Percentiles rank a stretch among this genome's conserved stretches.
Conservation (phyloP, 768 basidiomycete species). For the Hortiboletus campestris region DNA sequence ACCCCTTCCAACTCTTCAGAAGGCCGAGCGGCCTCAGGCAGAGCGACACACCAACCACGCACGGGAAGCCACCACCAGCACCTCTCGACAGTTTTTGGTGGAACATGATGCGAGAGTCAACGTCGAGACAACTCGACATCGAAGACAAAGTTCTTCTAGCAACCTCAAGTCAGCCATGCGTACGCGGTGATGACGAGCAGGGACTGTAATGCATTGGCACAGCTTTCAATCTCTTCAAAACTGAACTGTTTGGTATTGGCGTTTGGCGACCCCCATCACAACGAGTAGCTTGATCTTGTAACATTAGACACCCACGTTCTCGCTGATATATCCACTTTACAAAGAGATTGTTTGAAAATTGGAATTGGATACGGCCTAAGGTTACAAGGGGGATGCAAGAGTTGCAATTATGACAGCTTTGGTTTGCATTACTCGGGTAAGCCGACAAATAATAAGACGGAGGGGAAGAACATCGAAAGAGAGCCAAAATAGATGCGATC, state of each 20-base stretch:
- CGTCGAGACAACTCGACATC: constrained; percentile 28
- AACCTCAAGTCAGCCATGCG: constrained; percentile 40
- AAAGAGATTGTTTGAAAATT: constrained; percentile 14
- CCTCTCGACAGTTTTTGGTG: constrained; percentile 26
- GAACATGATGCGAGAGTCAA: constrained; percentile 33
- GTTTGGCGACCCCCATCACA: not conserved
- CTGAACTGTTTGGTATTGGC: constrained; percentile 1
- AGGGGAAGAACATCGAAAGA: constrained; percentile 18
- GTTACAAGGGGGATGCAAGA: constrained; percentile 23
- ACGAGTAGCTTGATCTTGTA: constrained; percentile 21
- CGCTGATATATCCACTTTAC: constrained; percentile 13
- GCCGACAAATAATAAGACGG: constrained; percentile 21
- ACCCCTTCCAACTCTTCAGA: constrained; percentile 22
- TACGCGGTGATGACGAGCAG: constrained; percentile 27
- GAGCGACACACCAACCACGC: constrained; percentile 32
- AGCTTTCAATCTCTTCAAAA: constrained; percentile 7
- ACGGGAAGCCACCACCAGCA: constrained; percentile 13
- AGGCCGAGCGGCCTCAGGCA: constrained; percentile 17
- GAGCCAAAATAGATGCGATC: constrained; percentile 20
- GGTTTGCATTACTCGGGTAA: constrained; percentile 25
- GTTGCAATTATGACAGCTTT: constrained; percentile 29
- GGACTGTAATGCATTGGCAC: not conserved
- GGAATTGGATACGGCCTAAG: constrained; percentile 17
- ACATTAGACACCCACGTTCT: constrained; percentile 16
- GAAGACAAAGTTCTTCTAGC: constrained; percentile 29